These are phyloP conservation scores for Craterostigma plantagineum DNA, from an alignment of 257 asterid genomes.

Conservation along the genomic window DNA sequence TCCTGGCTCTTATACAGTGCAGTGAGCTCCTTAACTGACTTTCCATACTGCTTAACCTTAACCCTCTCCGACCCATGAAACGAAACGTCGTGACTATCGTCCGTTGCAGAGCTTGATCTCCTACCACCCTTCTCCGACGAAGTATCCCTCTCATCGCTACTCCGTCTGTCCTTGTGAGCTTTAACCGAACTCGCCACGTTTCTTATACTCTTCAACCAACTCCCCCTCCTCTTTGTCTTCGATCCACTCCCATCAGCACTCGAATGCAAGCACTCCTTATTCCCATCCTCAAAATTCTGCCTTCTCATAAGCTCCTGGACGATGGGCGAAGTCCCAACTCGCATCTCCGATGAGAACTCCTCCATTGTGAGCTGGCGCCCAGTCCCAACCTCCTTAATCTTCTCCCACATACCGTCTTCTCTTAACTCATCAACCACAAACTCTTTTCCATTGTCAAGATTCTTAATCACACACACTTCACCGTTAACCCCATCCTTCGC, in stretches of 20 bases:
- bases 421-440: constrained; percentile 81
- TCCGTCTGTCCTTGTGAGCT: constrained; percentile 56
- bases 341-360: constrained; percentile 69
- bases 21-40: constrained; percentile 73
- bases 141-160: constrained; percentile 92
- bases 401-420: constrained; percentile 92
- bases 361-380: constrained; percentile 87
- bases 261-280: constrained; percentile 30
- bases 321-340: constrained; percentile 91
- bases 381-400: constrained; percentile 76
- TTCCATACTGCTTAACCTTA: constrained; percentile 77
- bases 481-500: constrained; percentile 13
- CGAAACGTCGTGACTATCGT: constrained; percentile 84
- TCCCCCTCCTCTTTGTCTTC: constrained; percentile 50
- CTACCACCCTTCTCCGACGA: constrained; percentile 95
- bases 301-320: constrained; percentile 97
- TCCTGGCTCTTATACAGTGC: constrained; percentile 84
- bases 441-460: constrained; percentile 90
- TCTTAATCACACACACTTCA: constrained; percentile 55
- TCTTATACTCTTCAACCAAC: constrained; percentile 73
- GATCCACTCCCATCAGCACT: constrained; percentile 40
- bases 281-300: constrained; percentile 75
- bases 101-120: constrained; percentile 95
- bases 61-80: constrained; percentile 81
- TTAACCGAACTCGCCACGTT: constrained; percentile 64